Evolutionary conservation across 2,329 filamentous ascomycete species (phyloP), one percentile per base, ranked within the genome.

Genomic region (Nothophaeocryptopus gaeumannii): DNA sequence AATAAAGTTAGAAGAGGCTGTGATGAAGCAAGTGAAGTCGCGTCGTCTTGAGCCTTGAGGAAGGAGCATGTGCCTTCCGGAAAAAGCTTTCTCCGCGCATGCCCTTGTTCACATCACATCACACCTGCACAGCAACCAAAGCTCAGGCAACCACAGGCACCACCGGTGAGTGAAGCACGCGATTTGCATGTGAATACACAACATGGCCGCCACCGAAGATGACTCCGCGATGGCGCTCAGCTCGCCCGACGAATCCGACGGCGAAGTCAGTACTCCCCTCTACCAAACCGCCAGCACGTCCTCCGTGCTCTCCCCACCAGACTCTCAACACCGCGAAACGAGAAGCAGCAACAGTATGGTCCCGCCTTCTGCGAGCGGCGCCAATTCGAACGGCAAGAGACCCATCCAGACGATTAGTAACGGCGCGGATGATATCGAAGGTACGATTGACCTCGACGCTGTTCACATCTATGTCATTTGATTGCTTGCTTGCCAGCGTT

Each of bases 251-350:
- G 46, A 48, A n/a, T 48, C 39, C 30, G 37, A 45, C 32, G 67
- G 67, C 35, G 66, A 69, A 40, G 64, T 54, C 72, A 37, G 71
- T 69, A 50, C 78, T 72, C 34, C 74, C 72, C 29, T 72, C 69
- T 40, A 67, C 59, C 56, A 61, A 59, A 55, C 60, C 54, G 51
- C 62, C 61, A 45, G 57, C 64, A 54, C 48, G 44, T 47, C 42
- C 41, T 69, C 70, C n/a, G 75, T 80, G 52, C 72, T 80, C 46
- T 80, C 78, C 8, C 79, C 79, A 32, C 78, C 79, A 16, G 74
- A 75, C 46, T 80, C 78, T 1, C 78, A 81, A 59, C 65, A 63
- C 29, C 59, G 58, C 63, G 45, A 55, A 26, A 20, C 31, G 10
- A 39, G 38, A 12, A 45, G 26, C 35, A 41, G 16, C 39, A 39